A percentile compares a stretch with the other conserved stretches of the same genome.
phyloP scores from a whole-genome alignment of 2,329 filamentous ascomycete species.

The Botrytis elliptica region DNA sequence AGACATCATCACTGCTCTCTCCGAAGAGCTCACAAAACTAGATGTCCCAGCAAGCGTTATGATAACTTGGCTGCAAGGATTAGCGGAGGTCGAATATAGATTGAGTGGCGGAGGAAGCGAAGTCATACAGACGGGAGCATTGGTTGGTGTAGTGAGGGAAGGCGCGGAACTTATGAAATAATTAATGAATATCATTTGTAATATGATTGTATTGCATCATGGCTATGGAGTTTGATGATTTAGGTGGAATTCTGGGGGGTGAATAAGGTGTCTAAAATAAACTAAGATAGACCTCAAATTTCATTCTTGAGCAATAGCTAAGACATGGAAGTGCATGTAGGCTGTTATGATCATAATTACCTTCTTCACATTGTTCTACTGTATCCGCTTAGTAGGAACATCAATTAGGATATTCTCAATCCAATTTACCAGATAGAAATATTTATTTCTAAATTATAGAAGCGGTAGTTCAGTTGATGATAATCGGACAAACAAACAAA shows the following conservation, averaged over 20 bases:
- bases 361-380: no score
- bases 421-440: no score
- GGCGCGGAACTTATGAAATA: slow-evolving; percentile 73
- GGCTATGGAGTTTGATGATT: neutral
- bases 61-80: slow-evolving; percentile 85
- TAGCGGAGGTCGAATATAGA: slow-evolving; percentile 91
- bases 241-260: neutral
- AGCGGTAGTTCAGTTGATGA: no score
- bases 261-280: neutral
- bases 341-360: no score
- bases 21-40: slow-evolving; percentile 77
- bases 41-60: slow-evolving; percentile 85
- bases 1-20: slow-evolving; percentile 84
- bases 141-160: slow-evolving; percentile 83
- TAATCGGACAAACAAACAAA: no score
- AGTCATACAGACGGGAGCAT: slow-evolving; percentile 83
- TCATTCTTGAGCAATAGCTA: no score
- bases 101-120: slow-evolving; percentile 86
- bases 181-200: slow-evolving; percentile 17
- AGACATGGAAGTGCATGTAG: no score
- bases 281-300: no score
- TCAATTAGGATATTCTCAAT: no score
- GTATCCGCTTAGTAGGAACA: no score
- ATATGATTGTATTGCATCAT: neutral
- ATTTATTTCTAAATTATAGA: no score